Evolutionary conservation across 208 protist genomes (phyloP).

Genomic region (Trypanosoma scelopori): DNA sequence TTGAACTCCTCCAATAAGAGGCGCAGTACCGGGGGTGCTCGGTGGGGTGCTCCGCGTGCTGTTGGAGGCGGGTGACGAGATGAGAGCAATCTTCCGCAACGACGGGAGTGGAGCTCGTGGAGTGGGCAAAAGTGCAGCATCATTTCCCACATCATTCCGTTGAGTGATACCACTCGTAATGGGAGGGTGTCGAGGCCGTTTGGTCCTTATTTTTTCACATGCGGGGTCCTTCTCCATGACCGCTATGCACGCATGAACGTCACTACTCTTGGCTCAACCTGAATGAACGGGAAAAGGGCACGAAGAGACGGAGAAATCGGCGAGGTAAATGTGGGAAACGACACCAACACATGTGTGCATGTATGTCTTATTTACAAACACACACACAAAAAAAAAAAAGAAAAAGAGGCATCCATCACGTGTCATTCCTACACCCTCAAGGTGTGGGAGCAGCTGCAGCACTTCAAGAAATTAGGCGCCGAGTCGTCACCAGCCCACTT

Average conservation of each 20-base stretch:
- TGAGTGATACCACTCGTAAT: conserved; percentile 18
- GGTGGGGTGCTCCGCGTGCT: conserved; percentile 43
- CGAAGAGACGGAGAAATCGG: too few relatives aligned
- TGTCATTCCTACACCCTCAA: conserved; percentile 29
- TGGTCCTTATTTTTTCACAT: conserved; percentile 17
- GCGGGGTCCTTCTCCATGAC: conserved; percentile 11
- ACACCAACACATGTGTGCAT: not conserved
- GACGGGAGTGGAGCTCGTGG: conserved; percentile 7
- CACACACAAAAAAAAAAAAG: not conserved
- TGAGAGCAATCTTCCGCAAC: conserved; percentile 27
- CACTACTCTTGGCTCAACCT: not conserved
- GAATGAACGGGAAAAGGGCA: too few relatives aligned
- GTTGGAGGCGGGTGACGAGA: conserved; percentile 27
- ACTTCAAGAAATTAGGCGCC: conserved; percentile 55
- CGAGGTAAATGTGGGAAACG: not conserved
- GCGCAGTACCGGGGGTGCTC: conserved; percentile 19
- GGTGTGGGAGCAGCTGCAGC: conserved; percentile 38
- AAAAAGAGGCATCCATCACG: not conserved
- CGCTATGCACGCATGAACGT: not conserved
- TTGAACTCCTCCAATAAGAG: conserved; percentile 11
- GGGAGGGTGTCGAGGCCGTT: conserved; percentile 37
- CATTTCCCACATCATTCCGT: not conserved
- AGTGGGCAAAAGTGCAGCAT: not conserved
- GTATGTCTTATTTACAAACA: not conserved
- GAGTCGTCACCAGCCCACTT: conserved; percentile 72